A percentile compares a stretch with the other conserved stretches of the same genome.
phyloP scores from a whole-genome alignment of 2,329 filamentous ascomycete species.

The Hymenoscyphus occultus region DNA sequence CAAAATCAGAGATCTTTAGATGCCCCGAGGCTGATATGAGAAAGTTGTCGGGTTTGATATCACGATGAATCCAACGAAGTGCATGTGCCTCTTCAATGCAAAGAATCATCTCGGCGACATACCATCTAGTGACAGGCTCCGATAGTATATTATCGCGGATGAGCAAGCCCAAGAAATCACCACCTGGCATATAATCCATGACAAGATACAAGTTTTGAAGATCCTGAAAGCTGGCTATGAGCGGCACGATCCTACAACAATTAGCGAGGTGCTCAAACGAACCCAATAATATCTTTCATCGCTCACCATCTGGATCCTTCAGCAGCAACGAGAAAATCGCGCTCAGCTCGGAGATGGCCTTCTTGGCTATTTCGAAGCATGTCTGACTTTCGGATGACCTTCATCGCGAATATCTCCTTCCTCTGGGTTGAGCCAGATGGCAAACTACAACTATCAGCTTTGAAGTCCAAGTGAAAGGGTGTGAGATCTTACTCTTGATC shows the following conservation, averaged over 20 bases:
- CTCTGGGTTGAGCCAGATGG: conserved; percentile 20
- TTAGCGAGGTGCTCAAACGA: conserved; percentile 13
- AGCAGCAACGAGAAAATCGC: conserved; percentile 86
- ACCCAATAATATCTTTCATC: no score
- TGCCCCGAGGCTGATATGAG: conserved; percentile 85
- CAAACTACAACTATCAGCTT: neutral
- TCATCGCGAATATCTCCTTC: conserved; percentile 85
- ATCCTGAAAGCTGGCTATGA: conserved; percentile 89
- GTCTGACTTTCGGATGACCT: conserved; percentile 88
- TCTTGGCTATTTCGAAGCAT: conserved; percentile 93
- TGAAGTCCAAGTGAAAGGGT: neutral
- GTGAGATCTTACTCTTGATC: conserved; percentile 23
- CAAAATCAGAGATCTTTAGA: conserved; percentile 94
- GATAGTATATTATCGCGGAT: conserved; percentile 80
- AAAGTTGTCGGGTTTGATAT: conserved; percentile 97
- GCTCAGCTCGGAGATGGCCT: conserved; percentile 84
- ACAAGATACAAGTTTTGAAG: conserved; percentile 80
- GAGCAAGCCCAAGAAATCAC: conserved; percentile 85
- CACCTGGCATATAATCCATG: conserved; percentile 98
- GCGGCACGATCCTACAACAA: conserved; percentile 68
- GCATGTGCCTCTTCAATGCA: conserved; percentile 59
- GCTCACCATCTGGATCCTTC: conserved; percentile 76
- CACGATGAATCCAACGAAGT: conserved; percentile 87
- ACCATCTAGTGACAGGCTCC: conserved; percentile 78
- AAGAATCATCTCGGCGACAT: conserved; percentile 92